A percentile compares a stretch with the other conserved stretches of the same genome.
These are phyloP conservation scores for Hypoxylon sp. DNA, from an alignment of 2,329 filamentous ascomycete genomes.

Conservation along the genomic window DNA sequence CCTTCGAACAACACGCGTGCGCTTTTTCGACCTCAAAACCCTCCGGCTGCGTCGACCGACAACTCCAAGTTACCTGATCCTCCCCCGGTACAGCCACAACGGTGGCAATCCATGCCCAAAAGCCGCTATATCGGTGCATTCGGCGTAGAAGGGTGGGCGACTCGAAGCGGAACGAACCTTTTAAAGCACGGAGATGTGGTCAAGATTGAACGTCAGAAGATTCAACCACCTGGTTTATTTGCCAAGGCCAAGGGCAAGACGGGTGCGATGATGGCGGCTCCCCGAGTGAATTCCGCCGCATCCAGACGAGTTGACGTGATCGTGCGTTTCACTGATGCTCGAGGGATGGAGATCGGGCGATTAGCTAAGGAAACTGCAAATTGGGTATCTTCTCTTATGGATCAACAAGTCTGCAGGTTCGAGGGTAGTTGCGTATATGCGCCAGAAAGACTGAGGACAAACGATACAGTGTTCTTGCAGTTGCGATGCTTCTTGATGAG, in stretches of 20 bases:
- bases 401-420: constrained; percentile 89
- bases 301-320: constrained; percentile 84
- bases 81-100: constrained; percentile 22
- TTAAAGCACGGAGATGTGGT: constrained; percentile 86
- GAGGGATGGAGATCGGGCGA: constrained; percentile 86
- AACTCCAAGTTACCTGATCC: constrained; percentile 32
- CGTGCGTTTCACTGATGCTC: constrained; percentile 87
- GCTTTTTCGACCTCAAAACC: constrained; percentile 24
- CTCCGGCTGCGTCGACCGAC: constrained; percentile 24
- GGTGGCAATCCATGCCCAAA: constrained; percentile 52
- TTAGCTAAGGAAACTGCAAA: constrained; percentile 87
- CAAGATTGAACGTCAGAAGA: constrained; percentile 86
- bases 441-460: constrained; percentile 85
- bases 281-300: constrained; percentile 60
- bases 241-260: constrained; percentile 55
- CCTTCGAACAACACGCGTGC: constrained; percentile 35
- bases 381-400: constrained; percentile 93
- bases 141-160: constrained; percentile 92
- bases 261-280: constrained; percentile 52
- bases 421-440: constrained; percentile 91
- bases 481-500: constrained; percentile 81
- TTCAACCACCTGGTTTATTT: constrained; percentile 67
- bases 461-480: constrained; percentile 95
- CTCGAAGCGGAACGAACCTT: constrained; percentile 80
- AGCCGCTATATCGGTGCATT: constrained; percentile 88